A percentile compares a stretch with the other conserved stretches of the same genome.
Conservation (phyloP, 2,329 filamentous ascomycete species). For the Scopulariopsis brevicaulis region DNA sequence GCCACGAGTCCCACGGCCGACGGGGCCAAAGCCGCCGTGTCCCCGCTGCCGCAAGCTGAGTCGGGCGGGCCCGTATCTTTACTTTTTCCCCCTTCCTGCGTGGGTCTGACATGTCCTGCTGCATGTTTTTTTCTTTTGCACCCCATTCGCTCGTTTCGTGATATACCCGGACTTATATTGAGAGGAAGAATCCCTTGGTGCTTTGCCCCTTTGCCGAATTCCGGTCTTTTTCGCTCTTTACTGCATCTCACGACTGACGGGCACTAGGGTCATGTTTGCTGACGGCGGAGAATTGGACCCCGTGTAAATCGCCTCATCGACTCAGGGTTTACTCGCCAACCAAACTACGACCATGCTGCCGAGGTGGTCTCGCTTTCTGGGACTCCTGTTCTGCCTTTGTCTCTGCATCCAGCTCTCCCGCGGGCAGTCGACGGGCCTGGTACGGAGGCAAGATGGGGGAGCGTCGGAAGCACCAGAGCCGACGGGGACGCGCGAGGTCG, state of each 20-base stretch:
- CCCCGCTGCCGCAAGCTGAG: neutral
- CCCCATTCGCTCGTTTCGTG: neutral
- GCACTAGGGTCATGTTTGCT: slow-evolving; percentile 1
- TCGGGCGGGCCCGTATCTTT: neutral
- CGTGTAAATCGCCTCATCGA: neutral
- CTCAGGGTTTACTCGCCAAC: neutral
- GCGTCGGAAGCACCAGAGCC: neutral
- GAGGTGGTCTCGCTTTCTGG: slow-evolving; percentile 1
- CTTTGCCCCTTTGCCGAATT: neutral
- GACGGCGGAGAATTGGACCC: neutral
- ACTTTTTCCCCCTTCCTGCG: neutral
- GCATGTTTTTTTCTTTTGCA: neutral
- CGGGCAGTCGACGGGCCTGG: slow-evolving; percentile 19
- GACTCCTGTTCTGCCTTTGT: slow-evolving; percentile 23
- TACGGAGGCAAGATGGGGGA: slow-evolving; percentile 20
- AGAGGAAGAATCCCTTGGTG: neutral
- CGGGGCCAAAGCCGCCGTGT: neutral
- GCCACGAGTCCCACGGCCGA: neutral
- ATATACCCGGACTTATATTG: neutral
- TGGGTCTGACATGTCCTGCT: neutral
- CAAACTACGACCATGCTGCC: slow-evolving; percentile 3
- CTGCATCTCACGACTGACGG: neutral
- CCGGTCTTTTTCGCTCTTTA: neutral
- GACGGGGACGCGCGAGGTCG: neutral
- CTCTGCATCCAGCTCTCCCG: slow-evolving; percentile 23